Base-by-base conservation (phyloP, 345 rosid genomes). In the Psidium guajava region DNA sequence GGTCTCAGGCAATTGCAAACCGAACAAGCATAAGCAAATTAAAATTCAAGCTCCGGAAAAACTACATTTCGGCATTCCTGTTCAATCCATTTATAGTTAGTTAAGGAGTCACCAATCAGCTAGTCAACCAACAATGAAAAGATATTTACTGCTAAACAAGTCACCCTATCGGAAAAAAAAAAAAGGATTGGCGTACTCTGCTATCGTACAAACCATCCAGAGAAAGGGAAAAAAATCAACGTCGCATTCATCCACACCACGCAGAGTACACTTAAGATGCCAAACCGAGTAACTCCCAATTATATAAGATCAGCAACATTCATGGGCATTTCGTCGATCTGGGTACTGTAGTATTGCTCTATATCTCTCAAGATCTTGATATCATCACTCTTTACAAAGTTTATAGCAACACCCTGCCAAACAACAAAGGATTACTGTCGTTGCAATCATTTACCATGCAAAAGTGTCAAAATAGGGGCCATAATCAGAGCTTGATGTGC, bases 271-370 rank as follows among this genome's bases (percentile, higher is more conserved):
- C 83, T 82, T 82, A 11, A 11, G 52, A 50, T 50, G 15, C 24
- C 50, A 6, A 49, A 44, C 44, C 57, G 28, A 59, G 85, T 32
- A 50, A 24, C n/a, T 59, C 47, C 47, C 11, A 58, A 83, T 89
- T 84, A 94, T 83, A 95, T 92, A 53, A 96, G 93, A 89, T 96
- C 99, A 81, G 97, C 94, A 86, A 95, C 97, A 84, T 95, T 96
- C 99, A 95, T 92, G 0, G 98, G 98, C 98, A 96, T 95, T 90
- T 96, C 99, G 22, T 95, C 97, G 11, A 96, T 96, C 95, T 96
- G 98, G 77, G 99, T 96, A 90, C 96, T 95, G 90, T 96, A 95
- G 80, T 95, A 96, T 86, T 95, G 97, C 93, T 95, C 96, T 32
- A 95, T 96, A 86, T 96, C 97, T 82, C 98, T 89, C 40, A 96